Base-by-base conservation (phyloP, 306 rosid genomes). In the Glycine latifolia region DNA sequence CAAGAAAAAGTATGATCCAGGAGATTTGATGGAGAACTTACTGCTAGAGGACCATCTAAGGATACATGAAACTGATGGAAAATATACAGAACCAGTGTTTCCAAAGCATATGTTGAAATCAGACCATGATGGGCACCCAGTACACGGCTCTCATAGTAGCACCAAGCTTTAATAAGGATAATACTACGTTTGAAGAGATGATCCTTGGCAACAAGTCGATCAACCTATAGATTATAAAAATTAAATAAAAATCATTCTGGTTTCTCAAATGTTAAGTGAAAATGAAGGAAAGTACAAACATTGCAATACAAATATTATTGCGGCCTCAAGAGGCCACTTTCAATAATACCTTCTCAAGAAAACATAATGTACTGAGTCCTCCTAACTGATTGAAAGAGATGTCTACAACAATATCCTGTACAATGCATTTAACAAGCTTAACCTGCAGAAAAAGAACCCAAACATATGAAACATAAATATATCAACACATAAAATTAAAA, bases 311-410 rank as follows among this genome's bases (percentile, higher is more conserved):
- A 73, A 72, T 17, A 50, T 39, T 31, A 69, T 67, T 59, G 35
- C 8, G 20, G 59, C 80, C 83, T 46, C 73, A 56, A 58, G 75
- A 43, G 39, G 83, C 10, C 71, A 52, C 52, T 37, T 47, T 61
- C 49, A 53, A 47, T 33, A 83, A 76, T 89, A 94, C 98, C 97
- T 89, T 91, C 84, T 92, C 98, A 88, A 94, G 96, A 87, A 94
- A 94, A 80, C 94, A 90, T 55, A 92, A 87, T 6, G 96, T 94
- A 87, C 89, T 86, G 78, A 94, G 95, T 79, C 97, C 98, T 81
- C 98, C 98, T 81, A 94, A 81, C 85, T 94, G 98, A 87, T 94
- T 92, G 94, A 91, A 94, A 75, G 98, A 94, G 66, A 94, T 91
- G 85, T 94, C 98, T 68, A 94, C 97, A 20, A 92, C 89, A 49